These are phyloP conservation scores for Escovopsis weberi DNA, from an alignment of 2,329 filamentous ascomycete species.

Conservation along the genomic window DNA sequence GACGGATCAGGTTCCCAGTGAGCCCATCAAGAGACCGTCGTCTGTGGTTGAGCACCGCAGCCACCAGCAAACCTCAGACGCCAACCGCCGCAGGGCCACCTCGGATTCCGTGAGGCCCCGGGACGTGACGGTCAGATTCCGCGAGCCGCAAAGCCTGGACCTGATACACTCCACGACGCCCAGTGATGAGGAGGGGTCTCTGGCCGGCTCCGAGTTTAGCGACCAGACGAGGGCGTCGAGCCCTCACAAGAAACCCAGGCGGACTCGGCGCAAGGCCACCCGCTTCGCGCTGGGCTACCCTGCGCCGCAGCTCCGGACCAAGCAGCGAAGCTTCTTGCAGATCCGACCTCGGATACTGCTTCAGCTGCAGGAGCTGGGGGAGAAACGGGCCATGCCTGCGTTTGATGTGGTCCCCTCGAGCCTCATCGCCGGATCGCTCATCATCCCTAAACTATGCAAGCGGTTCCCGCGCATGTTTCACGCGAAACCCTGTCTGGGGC, in stretches of 20 bases:
- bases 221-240: constrained; percentile 28
- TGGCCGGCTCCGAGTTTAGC: constrained; percentile 28
- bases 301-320: constrained; percentile 39
- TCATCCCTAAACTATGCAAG: constrained; percentile 43
- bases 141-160: constrained; percentile 18
- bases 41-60: not conserved
- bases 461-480: constrained; percentile 50
- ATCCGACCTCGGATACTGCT: constrained; percentile 54
- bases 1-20: not conserved
- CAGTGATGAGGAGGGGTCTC: constrained; percentile 35
- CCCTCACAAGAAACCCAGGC: constrained; percentile 27
- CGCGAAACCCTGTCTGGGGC: constrained; percentile 46
- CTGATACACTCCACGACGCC: constrained; percentile 14
- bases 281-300: constrained; percentile 55
- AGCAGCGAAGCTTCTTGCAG: constrained; percentile 52
- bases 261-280: constrained; percentile 40
- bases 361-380: constrained; percentile 54
- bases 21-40: not conserved
- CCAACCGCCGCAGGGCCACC: constrained; percentile 15
- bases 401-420: constrained; percentile 62
- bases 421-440: constrained; percentile 39
- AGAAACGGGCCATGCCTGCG: constrained; percentile 48
- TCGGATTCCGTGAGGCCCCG: constrained; percentile 25
- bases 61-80: constrained; percentile 1
- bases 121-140: constrained; percentile 33